Evolutionary conservation across 1,284 basidiomycete genomes (phyloP).

Genomic region (Ceratobasidium theobromae): DNA sequence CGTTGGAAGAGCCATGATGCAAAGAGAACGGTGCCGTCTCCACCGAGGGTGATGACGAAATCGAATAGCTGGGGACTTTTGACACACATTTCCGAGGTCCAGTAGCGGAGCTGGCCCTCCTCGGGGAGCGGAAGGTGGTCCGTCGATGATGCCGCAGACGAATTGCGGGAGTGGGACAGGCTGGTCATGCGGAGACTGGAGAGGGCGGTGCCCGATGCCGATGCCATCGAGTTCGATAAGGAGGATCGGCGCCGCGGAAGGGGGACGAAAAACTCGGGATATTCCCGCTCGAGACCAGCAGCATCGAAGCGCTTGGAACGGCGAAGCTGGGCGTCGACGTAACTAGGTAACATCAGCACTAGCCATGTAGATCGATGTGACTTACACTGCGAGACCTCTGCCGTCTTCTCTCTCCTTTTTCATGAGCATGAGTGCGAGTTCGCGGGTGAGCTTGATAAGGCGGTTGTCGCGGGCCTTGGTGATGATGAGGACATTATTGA

Average conservation of each 20-base stretch:
- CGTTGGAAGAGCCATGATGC: conserved; percentile 99
- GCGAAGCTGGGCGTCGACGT: conserved; percentile 94
- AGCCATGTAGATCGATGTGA: conserved; percentile 11
- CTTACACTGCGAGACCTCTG: conserved; percentile 77
- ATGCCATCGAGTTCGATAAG: conserved; percentile 53
- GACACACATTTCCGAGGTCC: conserved; percentile 97
- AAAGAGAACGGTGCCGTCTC: conserved; percentile 97
- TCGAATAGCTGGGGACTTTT: conserved; percentile 92
- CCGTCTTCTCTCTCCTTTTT: conserved; percentile 63
- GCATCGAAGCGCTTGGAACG: conserved; percentile 94
- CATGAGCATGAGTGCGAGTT: conserved; percentile 96
- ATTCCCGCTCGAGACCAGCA: conserved; percentile 78
- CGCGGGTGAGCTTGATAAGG: conserved; percentile 90
- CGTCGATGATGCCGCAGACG: too few species aligned
- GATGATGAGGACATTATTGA: conserved; percentile 93
- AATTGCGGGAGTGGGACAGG: conserved; percentile 34
- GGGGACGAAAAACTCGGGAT: conserved; percentile 88
- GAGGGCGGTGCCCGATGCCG: conserved; percentile 41
- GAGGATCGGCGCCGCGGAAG: conserved; percentile 62
- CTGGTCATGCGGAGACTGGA: conserved; percentile 38
- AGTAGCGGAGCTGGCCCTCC: conserved; percentile 93
- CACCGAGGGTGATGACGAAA: conserved; percentile 96
- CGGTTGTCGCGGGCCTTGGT: conserved; percentile 98
- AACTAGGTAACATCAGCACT: conserved; percentile 52
- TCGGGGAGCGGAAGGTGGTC: conserved; percentile 43